phyloP scores from a whole-genome alignment of 768 basidiomycete genomes.

The Mycena epipterygia region DNA sequence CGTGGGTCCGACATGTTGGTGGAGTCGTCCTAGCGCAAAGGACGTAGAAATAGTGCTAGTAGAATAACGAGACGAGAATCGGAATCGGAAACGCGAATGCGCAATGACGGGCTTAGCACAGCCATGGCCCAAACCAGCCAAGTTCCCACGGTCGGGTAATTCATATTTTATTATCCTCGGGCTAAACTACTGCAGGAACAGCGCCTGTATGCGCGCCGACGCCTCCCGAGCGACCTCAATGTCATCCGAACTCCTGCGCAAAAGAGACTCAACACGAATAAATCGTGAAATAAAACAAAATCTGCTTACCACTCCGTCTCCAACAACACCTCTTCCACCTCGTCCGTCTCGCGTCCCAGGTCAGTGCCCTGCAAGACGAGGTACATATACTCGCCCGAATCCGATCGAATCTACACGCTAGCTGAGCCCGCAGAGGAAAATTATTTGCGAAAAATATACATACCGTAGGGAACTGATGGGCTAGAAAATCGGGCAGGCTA shows the following conservation, averaged over 20 bases:
- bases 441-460: slow-evolving; percentile 37
- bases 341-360: slow-evolving; percentile 73
- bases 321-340: slow-evolving; percentile 76
- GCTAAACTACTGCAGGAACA: slow-evolving; percentile 45
- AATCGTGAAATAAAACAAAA: not conserved
- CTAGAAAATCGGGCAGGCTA: slow-evolving; percentile 72
- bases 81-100: not conserved
- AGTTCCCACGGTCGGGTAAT: slow-evolving; percentile 26
- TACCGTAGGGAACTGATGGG: slow-evolving; percentile 87
- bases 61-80: not conserved
- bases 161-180: not conserved
- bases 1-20: slow-evolving; percentile 66
- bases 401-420: slow-evolving; percentile 74
- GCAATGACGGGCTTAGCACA: not conserved
- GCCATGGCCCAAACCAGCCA: not conserved
- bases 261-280: not conserved
- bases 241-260: slow-evolving; percentile 43
- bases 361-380: slow-evolving; percentile 80
- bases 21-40: not conserved
- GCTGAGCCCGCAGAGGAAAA: slow-evolving; percentile 30
- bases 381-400: slow-evolving; percentile 88
- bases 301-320: slow-evolving; percentile 85
- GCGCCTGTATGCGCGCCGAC: slow-evolving; percentile 55
- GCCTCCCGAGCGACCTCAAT: slow-evolving; percentile 52
- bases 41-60: slow-evolving; percentile 17